Base-by-base conservation (phyloP, 2,329 filamentous ascomycete species). In the Aspergillus caelatus region DNA sequence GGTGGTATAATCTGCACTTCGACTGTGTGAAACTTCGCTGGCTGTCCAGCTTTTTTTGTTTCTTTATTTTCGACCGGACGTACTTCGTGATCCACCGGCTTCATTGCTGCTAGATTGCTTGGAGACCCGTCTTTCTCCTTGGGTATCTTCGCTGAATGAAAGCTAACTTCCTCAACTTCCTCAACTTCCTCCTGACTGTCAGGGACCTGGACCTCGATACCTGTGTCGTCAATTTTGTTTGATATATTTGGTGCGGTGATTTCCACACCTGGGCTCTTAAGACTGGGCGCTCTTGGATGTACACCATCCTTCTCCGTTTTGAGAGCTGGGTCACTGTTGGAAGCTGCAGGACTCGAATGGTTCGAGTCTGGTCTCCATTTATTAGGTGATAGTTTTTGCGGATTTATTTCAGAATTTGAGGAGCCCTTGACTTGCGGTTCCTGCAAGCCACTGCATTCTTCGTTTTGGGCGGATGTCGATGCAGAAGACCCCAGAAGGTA, bases 401-500 rank as follows among this genome's bases (percentile, higher is more conserved):
- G 6, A 36, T 43, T n/a, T 9, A 43, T 34, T 55, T 53, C 23
- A 30, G 16, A 23, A 45, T 19, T 32, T 12, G 62, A 32, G 21
- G 16, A 32, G 23, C 65, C 30, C 4, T 30, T 32, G 48, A n/a
- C 9, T 34, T 32, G 23, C 3, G 16, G 12, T 12, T 28, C 19
- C 14, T 19, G 48, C 19, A 10, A 10, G 28, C 19, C 16, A 52
- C n/a, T 30, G 16, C 28, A 52, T 12, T 66, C 53, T 34, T 53
- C 10, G 21, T 63, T 30, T 1, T 32, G n/a, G 34, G n/a, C 6
- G 11, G 32, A 39, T 23, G 12, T 6, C 12, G 52, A 26, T 39
- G 52, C 19, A 32, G 67, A 58, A 9, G 67, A 57, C 1, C 74
- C 73, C 10, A 79, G 67, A 8, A 79, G 68, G 62, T 74, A 77